A percentile compares a stretch with the other conserved stretches of the same genome.
Conservation (phyloP, 75 land plant genomes). For the Cryptomeria japonica region DNA sequence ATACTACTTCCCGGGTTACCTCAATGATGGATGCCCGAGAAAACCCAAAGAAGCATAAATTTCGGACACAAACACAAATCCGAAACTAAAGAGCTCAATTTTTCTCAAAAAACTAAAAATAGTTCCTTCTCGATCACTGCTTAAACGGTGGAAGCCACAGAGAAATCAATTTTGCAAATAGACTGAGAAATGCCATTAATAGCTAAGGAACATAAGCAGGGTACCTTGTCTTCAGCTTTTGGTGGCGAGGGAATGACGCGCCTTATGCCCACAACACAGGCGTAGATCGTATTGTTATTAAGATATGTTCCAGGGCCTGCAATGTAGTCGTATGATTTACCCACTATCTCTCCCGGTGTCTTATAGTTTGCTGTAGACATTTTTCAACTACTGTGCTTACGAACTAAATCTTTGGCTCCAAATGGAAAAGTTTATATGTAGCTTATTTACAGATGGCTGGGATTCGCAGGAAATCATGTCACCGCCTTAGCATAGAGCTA, state of each 20-base stretch:
- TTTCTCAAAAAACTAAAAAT: too few species aligned
- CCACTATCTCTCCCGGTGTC: conserved; percentile 90
- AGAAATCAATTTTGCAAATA: background rate
- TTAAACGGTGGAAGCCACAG: conserved; percentile 49
- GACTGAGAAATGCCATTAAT: background rate
- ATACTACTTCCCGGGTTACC: too few species aligned
- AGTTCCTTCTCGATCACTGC: conserved; percentile 65
- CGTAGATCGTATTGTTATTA: conserved; percentile 50
- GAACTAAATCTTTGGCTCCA: background rate
- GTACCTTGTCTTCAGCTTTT: conserved; percentile 59
- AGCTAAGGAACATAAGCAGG: background rate
- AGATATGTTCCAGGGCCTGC: conserved; percentile 87
- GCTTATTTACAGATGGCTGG: background rate
- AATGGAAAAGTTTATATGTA: background rate
- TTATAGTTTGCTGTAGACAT: conserved; percentile 24
- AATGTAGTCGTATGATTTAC: conserved; percentile 45
- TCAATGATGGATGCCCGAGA: background rate
- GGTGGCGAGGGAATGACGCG: conserved; percentile 39
- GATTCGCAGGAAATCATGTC: background rate
- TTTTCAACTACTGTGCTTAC: background rate
- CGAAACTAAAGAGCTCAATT: too few species aligned
- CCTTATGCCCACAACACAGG: conserved; percentile 79
- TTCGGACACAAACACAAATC: too few species aligned
- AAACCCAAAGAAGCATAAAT: background rate
- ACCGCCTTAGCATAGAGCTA: background rate